Base-by-base conservation (phyloP, 163 green algal genomes). In the Chlamydomonas reinhardtii region DNA sequence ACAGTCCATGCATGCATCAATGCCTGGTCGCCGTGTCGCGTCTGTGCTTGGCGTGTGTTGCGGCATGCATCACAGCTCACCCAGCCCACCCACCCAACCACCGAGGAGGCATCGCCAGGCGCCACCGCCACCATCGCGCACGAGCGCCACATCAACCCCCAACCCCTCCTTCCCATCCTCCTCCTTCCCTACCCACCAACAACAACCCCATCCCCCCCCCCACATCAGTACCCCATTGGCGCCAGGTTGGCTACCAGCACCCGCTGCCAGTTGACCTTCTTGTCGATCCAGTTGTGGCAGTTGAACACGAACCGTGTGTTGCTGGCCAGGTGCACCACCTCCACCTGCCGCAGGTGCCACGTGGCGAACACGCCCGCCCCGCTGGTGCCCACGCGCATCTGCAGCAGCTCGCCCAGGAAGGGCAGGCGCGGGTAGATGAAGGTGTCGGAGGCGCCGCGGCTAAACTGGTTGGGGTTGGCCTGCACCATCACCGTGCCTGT, bases 261-360 rank as follows among this genome's bases (percentile, higher is more conserved):
- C 9, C 90, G 71, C 85, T 92, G 83, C 84, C 85, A 95, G 34
- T 82, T 86, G 59, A 84, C 80, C 65, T 90, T 91, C 75, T 89
- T 89, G 75, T 95, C 90, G n/a, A 96, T 85, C 91, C 92, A 96
- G 29, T 90, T 87, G 76, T 94, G 86, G 89, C 91, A 95, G 37
- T 91, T 74, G 83, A 95, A 96, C 68, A 84, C 27, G 84, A 74
- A 91, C 39, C 73, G 73, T 31, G 73, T 39, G 32, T 90, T 89
- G 20, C 66, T 92, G 61, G 74, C 61, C n/a, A 96, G 64, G 78
- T 96, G 92, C 31, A 91, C 82, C 29, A 95, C 92, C 81, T 95
- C 92, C n/a, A 94, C 90, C 35, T 71, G 62, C 20, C 85, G 68
- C 74, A 97, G 76, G 65, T 95, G 94, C 94, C 94, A 97, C 19